Percentiles rank a stretch among this genome's conserved stretches.
These are phyloP conservation scores for Metarhizium rileyi DNA, from an alignment of 2,329 filamentous ascomycete genomes.

Conservation along the genomic window DNA sequence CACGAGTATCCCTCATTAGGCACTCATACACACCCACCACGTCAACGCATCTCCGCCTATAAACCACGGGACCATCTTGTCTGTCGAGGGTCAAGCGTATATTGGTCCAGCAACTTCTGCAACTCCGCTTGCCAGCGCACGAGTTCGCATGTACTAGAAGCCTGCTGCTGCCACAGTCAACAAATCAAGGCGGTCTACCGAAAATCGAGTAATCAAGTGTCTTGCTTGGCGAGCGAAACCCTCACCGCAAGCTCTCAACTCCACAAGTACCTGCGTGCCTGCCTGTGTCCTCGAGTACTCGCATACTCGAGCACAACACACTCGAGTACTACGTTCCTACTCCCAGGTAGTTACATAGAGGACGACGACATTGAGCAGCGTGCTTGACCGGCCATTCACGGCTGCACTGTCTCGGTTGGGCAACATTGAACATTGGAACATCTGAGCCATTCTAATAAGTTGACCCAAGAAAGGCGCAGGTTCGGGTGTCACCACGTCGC, in stretches of 20 bases:
- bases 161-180: not conserved
- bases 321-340: too few relatives aligned
- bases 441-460: too few relatives aligned
- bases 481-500: constrained; percentile 1
- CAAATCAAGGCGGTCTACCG: not conserved
- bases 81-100: not conserved
- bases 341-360: too few relatives aligned
- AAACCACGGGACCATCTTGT: not conserved
- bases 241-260: not conserved
- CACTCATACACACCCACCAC: not conserved
- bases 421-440: not conserved
- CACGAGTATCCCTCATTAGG: not conserved
- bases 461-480: too few relatives aligned
- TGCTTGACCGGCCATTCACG: not conserved
- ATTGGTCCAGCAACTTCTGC: not conserved
- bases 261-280: not conserved
- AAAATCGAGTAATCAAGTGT: not conserved
- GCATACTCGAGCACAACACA: too few relatives aligned
- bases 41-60: not conserved
- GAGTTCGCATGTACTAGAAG: not conserved
- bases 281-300: not conserved
- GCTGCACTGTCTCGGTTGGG: not conserved
- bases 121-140: not conserved
- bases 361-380: not conserved
- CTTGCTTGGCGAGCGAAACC: not conserved